Conservation (phyloP, 345 rosid species). For the Corymbia maculata region DNA sequence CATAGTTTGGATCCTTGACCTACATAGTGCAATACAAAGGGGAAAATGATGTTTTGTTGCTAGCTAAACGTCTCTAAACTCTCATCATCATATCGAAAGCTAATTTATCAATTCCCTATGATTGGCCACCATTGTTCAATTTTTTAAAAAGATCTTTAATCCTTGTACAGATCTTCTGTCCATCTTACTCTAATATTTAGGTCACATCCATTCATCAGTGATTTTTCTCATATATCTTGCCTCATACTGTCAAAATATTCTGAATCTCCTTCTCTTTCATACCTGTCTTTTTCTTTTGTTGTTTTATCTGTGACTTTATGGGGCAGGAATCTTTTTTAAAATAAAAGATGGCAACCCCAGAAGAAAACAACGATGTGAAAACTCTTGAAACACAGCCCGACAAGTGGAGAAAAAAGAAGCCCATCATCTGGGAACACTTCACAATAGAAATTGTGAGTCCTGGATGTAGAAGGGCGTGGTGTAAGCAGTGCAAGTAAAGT, state of each 20-base stretch:
- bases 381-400: constrained; percentile 38
- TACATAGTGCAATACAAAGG: no score
- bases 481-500: constrained; percentile 92
- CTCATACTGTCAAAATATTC: no score
- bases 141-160: no score
- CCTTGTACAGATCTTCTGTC: background rate
- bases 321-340: background rate
- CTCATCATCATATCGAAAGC: background rate
- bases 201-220: background rate
- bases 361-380: constrained; percentile 8
- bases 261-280: no score
- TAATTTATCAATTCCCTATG: background rate
- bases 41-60: background rate
- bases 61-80: background rate
- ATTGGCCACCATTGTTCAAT: background rate
- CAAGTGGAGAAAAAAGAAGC: constrained; percentile 74
- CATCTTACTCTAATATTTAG: background rate
- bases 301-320: background rate
- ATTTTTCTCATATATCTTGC: no score
- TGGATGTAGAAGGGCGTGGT: constrained; percentile 70
- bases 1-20: no score
- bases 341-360: constrained; percentile 12
- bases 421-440: constrained; percentile 86
- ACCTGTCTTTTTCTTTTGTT: no score
- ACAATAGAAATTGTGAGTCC: constrained; percentile 60